Evolutionary conservation across 2,329 filamentous ascomycete species (phyloP), one percentile per base, ranked within the genome.

Genomic region (Ceratocystis alfenasii): DNA sequence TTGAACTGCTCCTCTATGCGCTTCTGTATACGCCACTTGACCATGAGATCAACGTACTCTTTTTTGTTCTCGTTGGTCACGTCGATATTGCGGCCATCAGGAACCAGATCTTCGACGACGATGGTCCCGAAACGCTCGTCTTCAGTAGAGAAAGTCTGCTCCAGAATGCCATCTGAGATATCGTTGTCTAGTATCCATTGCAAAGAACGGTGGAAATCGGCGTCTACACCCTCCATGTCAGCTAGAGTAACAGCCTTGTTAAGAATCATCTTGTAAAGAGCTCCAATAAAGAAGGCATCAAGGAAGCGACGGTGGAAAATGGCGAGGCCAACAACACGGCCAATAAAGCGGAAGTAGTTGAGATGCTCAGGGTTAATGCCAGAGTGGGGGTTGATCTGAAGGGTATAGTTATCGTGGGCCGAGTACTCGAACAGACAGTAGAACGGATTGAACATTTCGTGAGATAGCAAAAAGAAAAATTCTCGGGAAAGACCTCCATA

Each of bases 381-480:
- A 22, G 94, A 99, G 76, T 99, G 94, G 59, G 94, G 94, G 79
- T 99, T 99, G 80, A 99, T 99, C 78, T 99, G 94, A 65, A 99
- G 87, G 36, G 94, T 99, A 79, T 99, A 99, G 79, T 99, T 99
- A 84, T 99, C 94, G 80, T 99, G 94, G 48, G 94, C 94, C 30
- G 94, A 97, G 77, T 99, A 99, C 78, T 99, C 94, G 80, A 99
- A 99, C 65, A 99, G 82, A 75, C 94, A 99, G 80, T 99, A 99
- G 79, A 99, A 99, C 41, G 94, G 94, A 76, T 99, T 99, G 80
- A 99, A 99, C 94, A 99, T 99, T 80, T 99, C 94, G 78, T 99
- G 94, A 17, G 93, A 97, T 65, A 99, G 84, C 50, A 99, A 81
- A 85, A 99, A 99, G 82, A 99, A 99, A 81, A 99, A 99, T 77